Evolutionary conservation across 2,329 filamentous ascomycete species (phyloP).

Genomic region (Xylariaceae sp.): DNA sequence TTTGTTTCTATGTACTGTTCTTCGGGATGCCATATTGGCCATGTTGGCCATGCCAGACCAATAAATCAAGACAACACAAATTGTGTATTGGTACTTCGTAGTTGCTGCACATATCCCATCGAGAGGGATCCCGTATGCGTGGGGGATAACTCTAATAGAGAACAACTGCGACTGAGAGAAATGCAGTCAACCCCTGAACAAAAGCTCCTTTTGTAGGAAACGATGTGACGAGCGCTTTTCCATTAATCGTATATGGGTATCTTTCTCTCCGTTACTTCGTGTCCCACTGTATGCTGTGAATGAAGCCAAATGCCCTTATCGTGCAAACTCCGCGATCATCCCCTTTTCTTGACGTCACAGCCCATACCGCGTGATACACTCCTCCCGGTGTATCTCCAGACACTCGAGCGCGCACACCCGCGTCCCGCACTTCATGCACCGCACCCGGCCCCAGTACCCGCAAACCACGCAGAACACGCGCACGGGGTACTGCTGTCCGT

Average conservation of each 20-base stretch:
- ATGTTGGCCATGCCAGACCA: not conserved
- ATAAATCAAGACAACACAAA: not conserved
- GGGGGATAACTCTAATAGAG: not conserved
- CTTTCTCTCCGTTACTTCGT: constrained; percentile 10
- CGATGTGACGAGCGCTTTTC: constrained; percentile 4
- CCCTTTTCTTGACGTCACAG: constrained; percentile 28
- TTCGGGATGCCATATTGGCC: not conserved
- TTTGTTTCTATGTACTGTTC: not conserved
- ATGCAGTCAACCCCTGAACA: not conserved
- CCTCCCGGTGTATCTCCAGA: constrained; percentile 66
- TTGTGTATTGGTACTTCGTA: constrained; percentile 12
- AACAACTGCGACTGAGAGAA: not conserved
- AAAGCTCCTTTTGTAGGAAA: not conserved
- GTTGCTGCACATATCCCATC: constrained; percentile 17
- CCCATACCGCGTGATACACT: constrained; percentile 64
- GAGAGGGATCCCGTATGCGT: not conserved
- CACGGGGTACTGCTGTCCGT: constrained; percentile 44
- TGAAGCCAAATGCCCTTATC: not conserved
- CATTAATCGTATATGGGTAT: constrained; percentile 8
- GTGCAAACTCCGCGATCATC: not conserved
- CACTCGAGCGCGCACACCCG: constrained; percentile 75
- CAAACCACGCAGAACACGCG: constrained; percentile 73
- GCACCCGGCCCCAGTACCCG: constrained; percentile 75
- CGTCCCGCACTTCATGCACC: constrained; percentile 73
- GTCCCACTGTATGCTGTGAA: not conserved